These are phyloP conservation scores for Brasilioporus rufonigricans DNA, from an alignment of 768 basidiomycete species.

Conservation along the genomic window DNA sequence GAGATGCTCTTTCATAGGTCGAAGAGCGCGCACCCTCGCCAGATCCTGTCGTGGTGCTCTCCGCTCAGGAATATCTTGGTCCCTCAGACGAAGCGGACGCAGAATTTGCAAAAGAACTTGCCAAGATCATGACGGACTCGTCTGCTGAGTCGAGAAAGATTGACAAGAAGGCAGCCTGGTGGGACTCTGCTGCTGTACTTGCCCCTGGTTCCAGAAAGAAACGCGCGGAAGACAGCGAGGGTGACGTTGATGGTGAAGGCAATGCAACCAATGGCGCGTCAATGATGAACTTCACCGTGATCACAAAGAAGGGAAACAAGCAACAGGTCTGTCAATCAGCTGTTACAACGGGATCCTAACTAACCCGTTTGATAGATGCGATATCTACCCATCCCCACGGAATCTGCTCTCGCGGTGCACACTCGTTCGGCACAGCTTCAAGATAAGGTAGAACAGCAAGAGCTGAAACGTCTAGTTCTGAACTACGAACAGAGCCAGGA, in stretches of 20 bases:
- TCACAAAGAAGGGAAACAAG: slow-evolving; percentile 92
- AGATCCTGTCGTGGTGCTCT: slow-evolving; percentile 73
- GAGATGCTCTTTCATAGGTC: slow-evolving; percentile 26
- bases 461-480: slow-evolving; percentile 91
- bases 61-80: slow-evolving; percentile 70
- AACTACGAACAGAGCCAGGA: slow-evolving; percentile 90
- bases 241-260: slow-evolving; percentile 42
- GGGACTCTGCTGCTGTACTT: slow-evolving; percentile 87
- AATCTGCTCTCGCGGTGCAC: slow-evolving; percentile 85
- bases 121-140: slow-evolving; percentile 89
- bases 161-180: slow-evolving; percentile 86
- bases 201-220: slow-evolving; percentile 66
- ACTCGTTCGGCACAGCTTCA: slow-evolving; percentile 89
- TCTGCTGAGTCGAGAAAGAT: slow-evolving; percentile 81
- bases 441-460: slow-evolving; percentile 95
- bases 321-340: slow-evolving; percentile 59
- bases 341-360: slow-evolving; percentile 6
- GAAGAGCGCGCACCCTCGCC: slow-evolving; percentile 79
- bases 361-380: slow-evolving; percentile 52
- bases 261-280: slow-evolving; percentile 28
- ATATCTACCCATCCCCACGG: slow-evolving; percentile 85
- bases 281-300: slow-evolving; percentile 88
- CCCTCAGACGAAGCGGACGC: slow-evolving; percentile 88
- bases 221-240: slow-evolving; percentile 57
- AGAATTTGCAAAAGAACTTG: slow-evolving; percentile 93